Conservation (phyloP, 208 protist species). For the Acanthamoeba culbertsoni region DNA sequence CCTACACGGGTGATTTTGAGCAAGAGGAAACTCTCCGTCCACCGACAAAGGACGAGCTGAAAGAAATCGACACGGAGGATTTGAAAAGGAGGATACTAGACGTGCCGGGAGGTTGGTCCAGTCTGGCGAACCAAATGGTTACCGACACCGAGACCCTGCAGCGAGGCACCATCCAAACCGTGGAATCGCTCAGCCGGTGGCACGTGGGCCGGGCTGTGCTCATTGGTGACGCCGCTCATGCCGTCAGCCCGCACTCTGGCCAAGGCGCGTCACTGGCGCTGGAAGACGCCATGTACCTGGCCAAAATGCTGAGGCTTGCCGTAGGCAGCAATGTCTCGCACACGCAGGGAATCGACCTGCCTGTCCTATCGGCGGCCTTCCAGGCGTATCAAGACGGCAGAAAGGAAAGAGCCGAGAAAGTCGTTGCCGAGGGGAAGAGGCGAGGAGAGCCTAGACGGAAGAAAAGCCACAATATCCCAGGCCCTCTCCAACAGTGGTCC, state of each 20-base stretch:
- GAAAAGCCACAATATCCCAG: not conserved
- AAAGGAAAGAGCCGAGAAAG: not conserved
- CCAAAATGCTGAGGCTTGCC: not conserved
- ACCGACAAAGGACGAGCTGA: not conserved
- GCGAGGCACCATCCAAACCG: not conserved
- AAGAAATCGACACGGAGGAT: not conserved
- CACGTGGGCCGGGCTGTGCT: not conserved
- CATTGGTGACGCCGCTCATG: not conserved
- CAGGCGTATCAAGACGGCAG: not conserved
- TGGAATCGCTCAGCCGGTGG: not conserved
- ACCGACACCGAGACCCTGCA: not conserved
- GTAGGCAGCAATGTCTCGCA: not conserved
- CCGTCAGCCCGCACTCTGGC: conserved; percentile 12
- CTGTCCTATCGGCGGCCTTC: not conserved
- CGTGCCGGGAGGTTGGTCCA: not conserved
- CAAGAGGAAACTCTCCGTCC: not conserved
- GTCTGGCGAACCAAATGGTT: not conserved
- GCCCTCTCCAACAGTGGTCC: not conserved
- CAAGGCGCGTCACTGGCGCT: not conserved
- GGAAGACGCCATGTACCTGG: conserved; percentile 30
- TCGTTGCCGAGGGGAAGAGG: not conserved
- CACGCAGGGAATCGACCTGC: not conserved
- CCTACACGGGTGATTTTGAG: not conserved
- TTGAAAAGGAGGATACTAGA: not conserved
- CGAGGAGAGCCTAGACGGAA: not conserved